Percentiles rank a stretch among this genome's conserved stretches.
phyloP scores from a whole-genome alignment of 2,329 filamentous ascomycete species.

The Neoscytalidium dimidiatum region DNA sequence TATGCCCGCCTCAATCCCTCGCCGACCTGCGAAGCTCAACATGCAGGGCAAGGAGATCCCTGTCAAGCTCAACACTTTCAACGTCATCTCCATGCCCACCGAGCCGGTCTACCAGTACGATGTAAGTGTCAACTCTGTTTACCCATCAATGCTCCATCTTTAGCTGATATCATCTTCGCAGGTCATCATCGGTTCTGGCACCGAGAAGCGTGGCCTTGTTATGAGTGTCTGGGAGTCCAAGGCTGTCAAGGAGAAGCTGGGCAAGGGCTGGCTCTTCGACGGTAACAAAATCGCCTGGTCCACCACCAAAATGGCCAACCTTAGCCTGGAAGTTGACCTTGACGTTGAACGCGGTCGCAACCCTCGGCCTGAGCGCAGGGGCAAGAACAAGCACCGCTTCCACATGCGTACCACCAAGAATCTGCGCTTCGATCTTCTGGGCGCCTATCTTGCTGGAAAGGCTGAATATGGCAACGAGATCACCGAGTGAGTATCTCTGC shows the following conservation, averaged over 20 bases:
- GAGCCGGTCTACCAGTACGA: constrained; percentile 80
- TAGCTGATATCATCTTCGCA: constrained; percentile 35
- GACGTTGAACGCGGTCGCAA: constrained; percentile 62
- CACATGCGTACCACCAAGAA: constrained; percentile 65
- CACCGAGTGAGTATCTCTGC: constrained; percentile 8
- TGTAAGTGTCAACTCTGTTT: constrained; percentile 55
- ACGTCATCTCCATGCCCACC: constrained; percentile 61
- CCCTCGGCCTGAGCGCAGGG: constrained; percentile 21
- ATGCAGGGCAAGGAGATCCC: constrained; percentile 40
- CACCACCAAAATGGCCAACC: constrained; percentile 27
- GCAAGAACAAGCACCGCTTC: constrained; percentile 59
- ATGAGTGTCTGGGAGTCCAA: constrained; percentile 75
- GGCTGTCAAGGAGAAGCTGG: constrained; percentile 58
- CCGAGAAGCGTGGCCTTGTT: constrained; percentile 66
- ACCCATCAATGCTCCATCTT: constrained; percentile 8
- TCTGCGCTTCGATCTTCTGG: constrained; percentile 68
- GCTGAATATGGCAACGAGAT: constrained; percentile 58
- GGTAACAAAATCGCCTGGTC: constrained; percentile 82
- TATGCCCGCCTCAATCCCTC: constrained; percentile 31
- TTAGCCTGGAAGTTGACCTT: constrained; percentile 65
- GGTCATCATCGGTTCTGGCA: constrained; percentile 66
- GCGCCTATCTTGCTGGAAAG: constrained; percentile 64
- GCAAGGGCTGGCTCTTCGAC: constrained; percentile 72
- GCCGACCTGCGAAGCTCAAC: constrained; percentile 40
- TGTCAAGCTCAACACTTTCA: constrained; percentile 71